Evolutionary conservation across 768 basidiomycete genomes (phyloP), one percentile per base, ranked within the genome.

Genomic region (Boletellus emodensis): DNA sequence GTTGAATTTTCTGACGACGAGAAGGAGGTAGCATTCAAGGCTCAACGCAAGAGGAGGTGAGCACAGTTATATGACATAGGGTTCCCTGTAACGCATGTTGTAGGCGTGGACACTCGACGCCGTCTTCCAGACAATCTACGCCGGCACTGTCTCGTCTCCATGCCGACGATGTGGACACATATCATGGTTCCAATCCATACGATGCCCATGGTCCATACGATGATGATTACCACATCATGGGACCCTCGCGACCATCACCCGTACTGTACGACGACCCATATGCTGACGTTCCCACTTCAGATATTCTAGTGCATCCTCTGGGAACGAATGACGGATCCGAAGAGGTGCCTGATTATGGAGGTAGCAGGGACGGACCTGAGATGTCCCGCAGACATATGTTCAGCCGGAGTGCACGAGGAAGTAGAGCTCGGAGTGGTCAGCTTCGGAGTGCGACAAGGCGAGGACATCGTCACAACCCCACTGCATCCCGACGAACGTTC

Each of bases 1-100:
- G 61, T 90, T 28, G 95, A 98, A 64, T 98, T 94, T 69, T 93
- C 90, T 3, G 95, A 98, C 57, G 95, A 98, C 58, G 95, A 98
- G 65, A 78, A 84, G 48, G 95, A 98, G 66, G 81, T 82, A 15
- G 83, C 82, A 26, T 78, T 84, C 62, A 89, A 79, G 70, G 73
- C 72, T 44, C 72, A 72, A 43, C 60, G 78, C 40, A 88, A 85
- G 20, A 20, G 20, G 61, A 74, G 75, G 85, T 85, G 54, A 44
- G 78, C 63, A 52, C 24, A 17, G 26, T 57, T 52, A 32, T 32
- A 30, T 45, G 55, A 12, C 30, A 42, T 5, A 6, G 13, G 13
- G 30, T 18, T n/a, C 22, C 53, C 17, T 1, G 24, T 46, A 48
- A 59, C 38, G 26, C 9, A 38, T 35, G 38, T 30, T 44, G 26